Percentiles rank a stretch among this genome's conserved stretches.
These are phyloP conservation scores for Dichotomocladium elegans DNA, from an alignment of 371 early-diverging fungal species.

Conservation along the genomic window DNA sequence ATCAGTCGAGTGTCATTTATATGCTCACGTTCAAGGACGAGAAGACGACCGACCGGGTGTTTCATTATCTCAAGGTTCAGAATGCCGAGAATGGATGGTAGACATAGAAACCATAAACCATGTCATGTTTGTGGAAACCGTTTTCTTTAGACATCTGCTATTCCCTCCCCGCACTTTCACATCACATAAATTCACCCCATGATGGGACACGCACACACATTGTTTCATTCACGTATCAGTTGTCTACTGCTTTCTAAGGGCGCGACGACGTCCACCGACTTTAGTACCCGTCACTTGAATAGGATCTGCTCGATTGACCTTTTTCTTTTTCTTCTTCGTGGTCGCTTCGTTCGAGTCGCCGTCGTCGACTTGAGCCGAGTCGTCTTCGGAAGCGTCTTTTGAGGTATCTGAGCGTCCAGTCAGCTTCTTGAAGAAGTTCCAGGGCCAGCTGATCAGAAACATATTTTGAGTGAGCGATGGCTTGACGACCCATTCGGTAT, in stretches of 20 bases:
- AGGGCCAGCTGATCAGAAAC: constrained; percentile 28
- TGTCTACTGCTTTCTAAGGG: constrained; percentile 7
- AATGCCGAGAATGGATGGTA: constrained; percentile 40
- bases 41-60: constrained; percentile 31
- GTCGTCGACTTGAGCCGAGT: constrained; percentile 14
- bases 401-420: too few species aligned
- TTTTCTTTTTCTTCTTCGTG: constrained; percentile 12
- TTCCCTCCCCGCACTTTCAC: too few species aligned
- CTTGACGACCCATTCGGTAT: constrained; percentile 27
- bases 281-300: constrained; percentile 26
- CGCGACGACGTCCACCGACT: constrained; percentile 40
- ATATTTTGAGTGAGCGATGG: constrained; percentile 19
- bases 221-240: neutral
- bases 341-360: neutral
- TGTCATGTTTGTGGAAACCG: neutral
- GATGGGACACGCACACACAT: neutral
- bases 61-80: constrained; percentile 33
- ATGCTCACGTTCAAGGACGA: constrained; percentile 47
- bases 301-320: constrained; percentile 15
- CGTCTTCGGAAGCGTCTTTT: constrained; percentile 6
- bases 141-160: too few species aligned
- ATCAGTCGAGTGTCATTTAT: constrained; percentile 36
- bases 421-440: constrained; percentile 12
- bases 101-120: neutral
- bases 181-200: neutral